phyloP scores from a whole-genome alignment of 2,329 filamentous ascomycete species.

The Ophiostoma ulmi region DNA sequence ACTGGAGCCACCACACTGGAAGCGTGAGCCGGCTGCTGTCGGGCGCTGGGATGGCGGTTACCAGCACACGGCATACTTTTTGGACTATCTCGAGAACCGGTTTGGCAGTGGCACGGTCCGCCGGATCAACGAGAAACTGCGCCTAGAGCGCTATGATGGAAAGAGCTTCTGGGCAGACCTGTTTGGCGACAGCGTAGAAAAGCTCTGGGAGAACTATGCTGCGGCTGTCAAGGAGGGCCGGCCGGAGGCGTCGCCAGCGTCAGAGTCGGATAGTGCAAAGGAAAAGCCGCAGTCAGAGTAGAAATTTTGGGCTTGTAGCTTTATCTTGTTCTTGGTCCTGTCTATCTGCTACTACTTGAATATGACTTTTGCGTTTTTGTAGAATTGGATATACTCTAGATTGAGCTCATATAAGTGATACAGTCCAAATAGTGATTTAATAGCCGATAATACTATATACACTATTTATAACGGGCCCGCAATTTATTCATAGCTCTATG shows the following conservation, averaged over 20 bases:
- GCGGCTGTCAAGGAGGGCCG: conserved; percentile 30
- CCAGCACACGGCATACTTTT: conserved; percentile 84
- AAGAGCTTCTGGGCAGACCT: conserved; percentile 62
- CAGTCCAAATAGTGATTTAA: neutral
- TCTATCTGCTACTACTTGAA: neutral
- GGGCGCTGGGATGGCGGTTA: conserved; percentile 84
- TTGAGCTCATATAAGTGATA: neutral
- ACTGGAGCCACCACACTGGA: conserved; percentile 80
- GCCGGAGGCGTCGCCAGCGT: conserved; percentile 14
- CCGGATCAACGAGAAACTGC: conserved; percentile 62
- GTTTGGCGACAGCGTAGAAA: conserved; percentile 59
- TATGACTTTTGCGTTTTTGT: neutral
- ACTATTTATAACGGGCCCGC: neutral
- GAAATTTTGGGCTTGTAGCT: neutral
- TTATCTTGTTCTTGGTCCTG: neutral
- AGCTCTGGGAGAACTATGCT: conserved; percentile 71
- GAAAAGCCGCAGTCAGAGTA: neutral
- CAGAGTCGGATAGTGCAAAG: neutral
- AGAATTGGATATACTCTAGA: neutral
- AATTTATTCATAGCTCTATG: neutral
- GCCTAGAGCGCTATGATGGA: conserved; percentile 59
- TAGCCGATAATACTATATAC: neutral
- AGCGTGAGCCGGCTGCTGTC: conserved; percentile 40
- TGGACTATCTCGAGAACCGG: conserved; percentile 73
- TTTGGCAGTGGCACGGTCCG: conserved; percentile 57